Evolutionary conservation across 2,329 filamentous ascomycete genomes (phyloP).

Genomic region (Alternaria atra): DNA sequence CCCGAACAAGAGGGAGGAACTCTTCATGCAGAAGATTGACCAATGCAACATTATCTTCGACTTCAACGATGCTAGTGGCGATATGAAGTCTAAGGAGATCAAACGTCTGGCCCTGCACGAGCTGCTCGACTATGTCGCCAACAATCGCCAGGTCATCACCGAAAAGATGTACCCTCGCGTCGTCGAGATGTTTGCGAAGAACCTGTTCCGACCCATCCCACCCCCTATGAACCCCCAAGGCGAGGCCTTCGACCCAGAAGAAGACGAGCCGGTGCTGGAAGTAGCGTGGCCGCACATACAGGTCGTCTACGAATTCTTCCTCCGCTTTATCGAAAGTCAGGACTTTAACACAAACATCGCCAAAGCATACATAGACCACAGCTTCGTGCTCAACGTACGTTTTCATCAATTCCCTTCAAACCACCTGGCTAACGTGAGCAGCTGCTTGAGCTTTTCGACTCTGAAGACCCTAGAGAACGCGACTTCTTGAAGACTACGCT

Average conservation of each 20-base stretch:
- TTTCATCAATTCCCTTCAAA: neutral
- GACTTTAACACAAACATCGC: slow-evolving; percentile 99
- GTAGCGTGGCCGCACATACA: slow-evolving; percentile 99
- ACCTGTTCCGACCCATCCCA: slow-evolving; percentile 94
- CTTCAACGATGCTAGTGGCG: slow-evolving; percentile 96
- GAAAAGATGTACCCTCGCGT: slow-evolving; percentile 99
- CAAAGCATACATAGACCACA: slow-evolving; percentile 98
- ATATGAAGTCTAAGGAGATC: slow-evolving; percentile 99
- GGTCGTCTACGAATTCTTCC: slow-evolving; percentile 99
- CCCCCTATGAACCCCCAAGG: slow-evolving; percentile 97
- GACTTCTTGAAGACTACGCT: slow-evolving; percentile 98
- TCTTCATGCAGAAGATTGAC: slow-evolving; percentile 99
- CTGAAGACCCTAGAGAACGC: slow-evolving; percentile 93
- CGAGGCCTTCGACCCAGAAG: slow-evolving; percentile 97
- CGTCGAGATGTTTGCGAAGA: slow-evolving; percentile 99
- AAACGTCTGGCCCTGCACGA: slow-evolving; percentile 96
- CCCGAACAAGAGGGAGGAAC: slow-evolving; percentile 90
- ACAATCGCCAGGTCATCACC: slow-evolving; percentile 97
- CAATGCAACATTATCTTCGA: slow-evolving; percentile 99
- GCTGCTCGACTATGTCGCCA: slow-evolving; percentile 95
- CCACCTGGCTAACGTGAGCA: slow-evolving; percentile 51
- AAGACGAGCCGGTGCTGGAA: slow-evolving; percentile 97
- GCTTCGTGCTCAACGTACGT: slow-evolving; percentile 83
- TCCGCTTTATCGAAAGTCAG: slow-evolving; percentile 98
- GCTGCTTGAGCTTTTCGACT: slow-evolving; percentile 97